Conservation (phyloP, 257 asterid species). For the Solanum clarkiae region DNA sequence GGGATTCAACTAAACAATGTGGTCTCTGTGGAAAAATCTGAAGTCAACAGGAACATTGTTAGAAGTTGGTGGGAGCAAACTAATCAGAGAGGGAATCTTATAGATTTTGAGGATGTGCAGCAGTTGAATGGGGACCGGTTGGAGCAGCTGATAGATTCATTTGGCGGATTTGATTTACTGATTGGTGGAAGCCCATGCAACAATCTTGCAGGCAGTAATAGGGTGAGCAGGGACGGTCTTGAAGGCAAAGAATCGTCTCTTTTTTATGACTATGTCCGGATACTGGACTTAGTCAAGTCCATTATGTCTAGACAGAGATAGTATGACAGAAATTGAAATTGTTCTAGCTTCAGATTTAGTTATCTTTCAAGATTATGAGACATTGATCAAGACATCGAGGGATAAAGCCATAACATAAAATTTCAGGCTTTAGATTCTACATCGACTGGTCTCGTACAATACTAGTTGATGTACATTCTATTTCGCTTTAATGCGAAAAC, state of each 20-base stretch:
- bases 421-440: background rate
- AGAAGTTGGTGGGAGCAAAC: background rate
- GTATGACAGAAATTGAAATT: background rate
- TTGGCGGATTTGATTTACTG: background rate
- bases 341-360: background rate
- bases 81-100: background rate
- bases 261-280: background rate
- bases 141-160: background rate
- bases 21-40: background rate
- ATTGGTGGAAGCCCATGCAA: background rate
- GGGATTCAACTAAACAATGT: background rate
- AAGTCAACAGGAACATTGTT: background rate
- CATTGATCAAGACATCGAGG: background rate
- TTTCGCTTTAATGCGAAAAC: background rate
- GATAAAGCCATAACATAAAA: background rate
- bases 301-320: background rate
- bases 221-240: background rate
- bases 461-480: background rate
- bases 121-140: background rate
- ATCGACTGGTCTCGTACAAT: background rate
- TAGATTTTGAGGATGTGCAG: background rate
- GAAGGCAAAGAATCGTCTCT: background rate
- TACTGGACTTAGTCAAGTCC: background rate
- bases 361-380: background rate
- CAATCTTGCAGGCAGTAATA: background rate